Evolutionary conservation across 805 yeast genomes (phyloP), one percentile per base, ranked within the genome.

Genomic region (Candida easanensis): DNA sequence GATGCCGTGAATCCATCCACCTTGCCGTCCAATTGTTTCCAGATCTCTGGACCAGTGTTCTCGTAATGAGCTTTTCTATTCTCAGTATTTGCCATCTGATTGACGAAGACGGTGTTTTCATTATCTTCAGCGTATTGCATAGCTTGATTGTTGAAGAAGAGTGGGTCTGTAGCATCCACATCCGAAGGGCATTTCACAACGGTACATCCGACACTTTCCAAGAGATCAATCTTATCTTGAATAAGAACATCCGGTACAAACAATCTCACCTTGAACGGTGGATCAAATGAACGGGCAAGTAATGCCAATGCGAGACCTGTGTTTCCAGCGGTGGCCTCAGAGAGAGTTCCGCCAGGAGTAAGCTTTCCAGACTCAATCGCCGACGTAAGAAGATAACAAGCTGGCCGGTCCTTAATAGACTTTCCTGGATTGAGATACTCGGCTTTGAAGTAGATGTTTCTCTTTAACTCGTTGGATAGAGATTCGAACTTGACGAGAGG

Each of bases 251-350:
- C 85, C 0, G 95, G 95, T 4, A 87, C 70, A 57, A 84, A 86
- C 1, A 95, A 88, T 39, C 79, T 61, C 1, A 89, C 82, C 46
- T 84, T 76, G 41, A 53, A 56, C 4, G 59, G 58, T 4, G 59
- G 61, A 23, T 49, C 44, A 28, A 42, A 54, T 14, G 48, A 50
- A 21, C 51, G 46, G 43, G 88, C 82, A 13, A 87, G 64, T 62
- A 84, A 71, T 1, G 93, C 88, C 51, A 86, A 66, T 2, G 91
- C 83, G 13, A 87, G 84, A 3, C 95, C 95, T 0, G 95, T 86
- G 4, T 93, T 86, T 0, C 95, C 95, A 4, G 88, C 80, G 1
- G 95, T 87, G 9, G 95, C 95, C 63, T 86, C 95, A 55, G 74
- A 83, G 1, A 86, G 77, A 14, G 79, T 66, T 48, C 86, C 90